phyloP scores from a whole-genome alignment of 441 rosid species.

The Erysimum cheiri region DNA sequence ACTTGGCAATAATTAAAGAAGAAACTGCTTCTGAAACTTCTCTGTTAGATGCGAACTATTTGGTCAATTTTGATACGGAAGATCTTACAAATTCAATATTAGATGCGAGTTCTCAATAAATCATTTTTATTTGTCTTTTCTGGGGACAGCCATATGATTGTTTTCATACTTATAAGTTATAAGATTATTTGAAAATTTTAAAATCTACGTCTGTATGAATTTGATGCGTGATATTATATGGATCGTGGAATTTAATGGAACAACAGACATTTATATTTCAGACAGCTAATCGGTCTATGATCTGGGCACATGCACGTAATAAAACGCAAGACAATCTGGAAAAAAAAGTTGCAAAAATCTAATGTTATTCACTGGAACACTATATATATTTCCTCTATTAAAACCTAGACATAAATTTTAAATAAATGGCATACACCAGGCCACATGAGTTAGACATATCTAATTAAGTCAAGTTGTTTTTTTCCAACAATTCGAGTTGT shows the following conservation, averaged over 20 bases:
- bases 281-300: constrained; percentile 40
- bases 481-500: neutral
- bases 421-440: neutral
- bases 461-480: neutral
- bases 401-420: neutral
- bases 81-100: constrained; percentile 32
- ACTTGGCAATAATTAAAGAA: constrained; percentile 15
- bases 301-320: constrained; percentile 38
- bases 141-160: constrained; percentile 28
- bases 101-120: neutral
- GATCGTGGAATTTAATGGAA: constrained; percentile 38
- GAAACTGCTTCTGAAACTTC: constrained; percentile 35
- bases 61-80: constrained; percentile 27
- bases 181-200: neutral
- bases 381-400: neutral
- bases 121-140: neutral
- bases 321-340: constrained; percentile 21
- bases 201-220: constrained; percentile 17
- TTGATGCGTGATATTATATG: constrained; percentile 18
- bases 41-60: constrained; percentile 19
- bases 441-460: neutral
- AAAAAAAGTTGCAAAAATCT: neutral
- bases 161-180: neutral
- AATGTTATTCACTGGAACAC: constrained; percentile 3
- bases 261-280: constrained; percentile 46